A percentile compares a stretch with the other conserved stretches of the same genome.
Conservation (phyloP, 1,284 basidiomycete genomes). For the Irpex sp. region DNA sequence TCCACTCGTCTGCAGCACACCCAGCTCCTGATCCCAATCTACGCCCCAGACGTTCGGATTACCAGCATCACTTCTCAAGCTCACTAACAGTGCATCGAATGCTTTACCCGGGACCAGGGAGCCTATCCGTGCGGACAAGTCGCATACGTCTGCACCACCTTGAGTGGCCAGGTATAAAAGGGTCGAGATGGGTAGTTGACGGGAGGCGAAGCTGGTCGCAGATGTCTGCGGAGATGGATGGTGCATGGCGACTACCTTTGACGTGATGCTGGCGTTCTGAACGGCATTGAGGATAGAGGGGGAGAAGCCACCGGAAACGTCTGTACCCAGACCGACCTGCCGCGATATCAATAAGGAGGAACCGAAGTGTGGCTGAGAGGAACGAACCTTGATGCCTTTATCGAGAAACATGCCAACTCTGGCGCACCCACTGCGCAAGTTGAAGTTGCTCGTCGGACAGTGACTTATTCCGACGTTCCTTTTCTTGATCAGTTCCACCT, state of each 20-base stretch:
- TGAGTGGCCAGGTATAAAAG: slow-evolving; percentile 88
- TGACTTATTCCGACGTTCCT: slow-evolving; percentile 80
- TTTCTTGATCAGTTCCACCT: slow-evolving; percentile 68
- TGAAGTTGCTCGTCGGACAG: slow-evolving; percentile 92
- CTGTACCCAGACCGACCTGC: slow-evolving; percentile 85
- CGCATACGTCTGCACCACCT: slow-evolving; percentile 86
- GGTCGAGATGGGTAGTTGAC: slow-evolving; percentile 69
- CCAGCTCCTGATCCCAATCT: slow-evolving; percentile 28
- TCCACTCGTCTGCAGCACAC: slow-evolving; percentile 15
- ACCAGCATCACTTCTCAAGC: slow-evolving; percentile 41
- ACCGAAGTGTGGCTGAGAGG: background rate
- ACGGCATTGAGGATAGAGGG: slow-evolving; percentile 82
- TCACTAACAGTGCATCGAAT: slow-evolving; percentile 85
- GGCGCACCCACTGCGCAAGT: slow-evolving; percentile 81
- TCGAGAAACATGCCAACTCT: slow-evolving; percentile 78
- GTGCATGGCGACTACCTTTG: slow-evolving; percentile 64
- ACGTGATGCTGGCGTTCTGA: slow-evolving; percentile 77
- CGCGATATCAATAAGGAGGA: background rate
- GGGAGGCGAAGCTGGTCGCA: slow-evolving; percentile 43
- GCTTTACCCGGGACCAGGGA: slow-evolving; percentile 78
- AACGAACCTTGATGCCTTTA: slow-evolving; percentile 72
- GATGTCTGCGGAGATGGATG: slow-evolving; percentile 14
- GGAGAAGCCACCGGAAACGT: slow-evolving; percentile 85
- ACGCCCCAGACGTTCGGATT: slow-evolving; percentile 62
- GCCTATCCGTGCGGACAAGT: slow-evolving; percentile 67